Base-by-base conservation (phyloP, 1,284 basidiomycete genomes). In the Rhizoctonia solani region DNA sequence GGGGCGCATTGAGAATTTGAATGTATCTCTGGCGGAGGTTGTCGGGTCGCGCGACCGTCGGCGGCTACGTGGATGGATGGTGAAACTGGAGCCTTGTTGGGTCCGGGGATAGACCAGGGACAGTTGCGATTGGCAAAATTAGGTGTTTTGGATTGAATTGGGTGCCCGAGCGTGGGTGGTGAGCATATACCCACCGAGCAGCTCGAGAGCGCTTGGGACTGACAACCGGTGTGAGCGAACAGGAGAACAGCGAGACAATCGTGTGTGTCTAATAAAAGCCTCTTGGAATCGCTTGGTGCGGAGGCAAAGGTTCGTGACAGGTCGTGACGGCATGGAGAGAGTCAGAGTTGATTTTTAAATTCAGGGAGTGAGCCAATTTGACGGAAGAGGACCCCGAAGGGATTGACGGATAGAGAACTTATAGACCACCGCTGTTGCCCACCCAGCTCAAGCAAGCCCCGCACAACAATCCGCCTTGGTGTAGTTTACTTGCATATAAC, bases 111-210 rank as follows among this genome's bases (percentile, higher is more conserved):
- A 19, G 23, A 14, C 29, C 44, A 61, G 56, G 56, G 56, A 39
- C 46, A 46, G 56, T 50, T 27, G 56, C 46, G 46, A 61, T 30
- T 42, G 13, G 9, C 16, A 14, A 61, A 61, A 61, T 49, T 39
- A 47, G 54, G 46, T 61, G 56, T 61, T 61, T 61, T 61, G 34
- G 56, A 19, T 61, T 47, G 47, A 39, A 8, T 16, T 8, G 16
- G 8, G 16, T 39, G 37, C 9, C 37, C 16, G 16, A 8, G 37
- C 9, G n/a, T n/a, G n/a, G n/a, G n/a, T n/a, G n/a, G n/a, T n/a
- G n/a, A n/a, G n/a, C n/a, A n/a, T n/a, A n/a, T n/a, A n/a, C n/a
- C n/a, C 37, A 39, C 37, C 9, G 37, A 39, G 37, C 37, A 39
- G 37, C 37, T 39, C 19, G 34, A 6, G 32, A 14, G 54, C 14